Evolutionary conservation across 2,329 filamentous ascomycete species (phyloP), one percentile per base, ranked within the genome.

Genomic region (Nemania abortiva): DNA sequence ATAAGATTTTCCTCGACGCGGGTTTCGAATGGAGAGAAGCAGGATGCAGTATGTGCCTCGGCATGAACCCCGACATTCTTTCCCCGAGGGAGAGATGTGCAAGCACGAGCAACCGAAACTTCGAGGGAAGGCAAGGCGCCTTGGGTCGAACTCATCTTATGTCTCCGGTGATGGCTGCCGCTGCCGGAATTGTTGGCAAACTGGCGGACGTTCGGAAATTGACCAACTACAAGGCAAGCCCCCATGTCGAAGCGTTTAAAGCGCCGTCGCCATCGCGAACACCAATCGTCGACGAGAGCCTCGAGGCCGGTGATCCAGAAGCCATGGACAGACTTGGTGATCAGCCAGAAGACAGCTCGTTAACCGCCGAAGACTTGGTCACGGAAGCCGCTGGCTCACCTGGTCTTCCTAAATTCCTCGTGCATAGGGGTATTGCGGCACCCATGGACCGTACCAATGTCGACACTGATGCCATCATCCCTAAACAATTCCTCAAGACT

Each of bases 401-500:
- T 29, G 94, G 94, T 57, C 90, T 98, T 71, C 90, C 93, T 73
- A 93, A 93, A 79, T 98, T 98, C 83, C 90, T 89, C 27, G 88
- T 89, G 55, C 88, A 97, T 74, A 95, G 92, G 83, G 96, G 95
- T 66, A 91, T 95, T 73, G 94, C 94, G 1, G 96, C 95, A 11
- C 93, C 94, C 2, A 84, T 99, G 81, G 92, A 97, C 71, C 90
- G 92, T 76, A 87, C 92, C 74, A 99, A 99, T 81, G 90, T 98
- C 75, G 96, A 99, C 84, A 99, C 96, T n/a, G 96, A 99, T 77
- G 95, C 95, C 78, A 98, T 98, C 82, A 99, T 99, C 75, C 96
- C 96, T 73, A 99, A 99, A 84, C 96, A 99, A 81, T 99, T 98
- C 85, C 88, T 99, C 72, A 99, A 98, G 86, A 99, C 96, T 49